Base-by-base conservation (phyloP, 1,139 yeast species). In the Kluyveromyces marxianus region DNA sequence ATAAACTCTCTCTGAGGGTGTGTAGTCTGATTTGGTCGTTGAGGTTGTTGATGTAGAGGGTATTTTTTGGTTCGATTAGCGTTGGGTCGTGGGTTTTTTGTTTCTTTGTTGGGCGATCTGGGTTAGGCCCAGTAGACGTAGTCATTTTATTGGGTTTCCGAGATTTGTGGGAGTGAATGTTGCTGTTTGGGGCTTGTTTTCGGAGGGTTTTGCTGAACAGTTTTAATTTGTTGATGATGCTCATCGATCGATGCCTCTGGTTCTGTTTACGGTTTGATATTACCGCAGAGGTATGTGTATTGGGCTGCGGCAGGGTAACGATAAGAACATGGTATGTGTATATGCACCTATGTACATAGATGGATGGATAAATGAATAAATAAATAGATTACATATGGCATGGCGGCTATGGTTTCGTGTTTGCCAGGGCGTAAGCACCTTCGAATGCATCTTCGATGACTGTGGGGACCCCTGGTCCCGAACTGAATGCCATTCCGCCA, bases 381-480 rank as follows among this genome's bases (percentile, higher is more conserved):
- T 14, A 14, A 14, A 14, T 14, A 14, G 21, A 14, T 14, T 14
- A 14, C 21, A 14, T 14, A 1, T 14, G 21, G 21, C 21, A 14
- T 14, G 21, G 21, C 21, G n/a, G n/a, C 14, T 33, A 10, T 36
- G 7, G 26, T 7, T 36, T 21, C 7, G 39, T 21, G 25, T 29
- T 24, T 26, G 41, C 7, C 8, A 40, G 34, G 33, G 33, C 21
- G 8, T 25, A 30, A 4, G 92, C 94, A 46, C 72, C 77, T 42
- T 72, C 73, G 46, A 84, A 71, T 5, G 85, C 76, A 57, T 81
- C 79, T 35, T 76, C 65, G 1, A 87, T 83, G 54, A 92, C 84
- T 64, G 89, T 96, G 1, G 96, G 96, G 0, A 90, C 90, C 0
- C 97, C 97, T 2, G 87, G 79, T 0, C 96, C 95, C 38, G 75